Evolutionary conservation across 441 rosid species (phyloP), one percentile per base, ranked within the genome.

Genomic region (Erodium trifolium): DNA sequence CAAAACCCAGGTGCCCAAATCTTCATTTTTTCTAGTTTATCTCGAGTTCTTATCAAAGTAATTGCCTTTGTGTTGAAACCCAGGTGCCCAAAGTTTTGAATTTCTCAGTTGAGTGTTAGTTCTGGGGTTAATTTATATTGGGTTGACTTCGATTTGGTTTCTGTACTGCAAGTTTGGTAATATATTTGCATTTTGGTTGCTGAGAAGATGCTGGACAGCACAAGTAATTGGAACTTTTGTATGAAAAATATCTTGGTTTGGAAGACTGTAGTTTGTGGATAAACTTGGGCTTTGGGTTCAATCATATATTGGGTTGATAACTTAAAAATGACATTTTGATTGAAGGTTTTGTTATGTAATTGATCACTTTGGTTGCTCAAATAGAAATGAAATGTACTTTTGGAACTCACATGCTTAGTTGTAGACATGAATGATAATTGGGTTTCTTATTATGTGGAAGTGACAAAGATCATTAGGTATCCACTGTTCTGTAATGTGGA

Each of bases 1-100:
- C 84, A 90, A 88, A 72, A 87, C 99, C 74, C 99, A 94, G 99
- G 99, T 94, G 29, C 71, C 71, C 62, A 74, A 27, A 49, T 73
- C 68, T 70, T 70, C 1, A 57, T 11, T 43, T 43, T 43, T 11
- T 43, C 9, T 9, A 43, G 49, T 43, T 43, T 43, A 43, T 43
- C 49, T 0, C 12, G 11, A 71, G 73, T 76, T 67, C 59, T 2
- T 0, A 4, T 31, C 9, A 43, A 27, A 39, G 57, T 55, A 43
- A 43, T 43, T 43, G 0, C 6, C 37, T 34, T 63, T 23, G 23
- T 57, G 49, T 55, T 35, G 19, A 11, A 60, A 62, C 27, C 57
- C 37, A n/a, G n/a, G 34, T 64, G n/a, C 39, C 66, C 55, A 45
- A 35, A 45, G 7, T n/a, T 19, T 11, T 55, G 29, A 39, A 18